Conservation (phyloP, 2,329 filamentous ascomycete species). For the Fusarium globosum region DNA sequence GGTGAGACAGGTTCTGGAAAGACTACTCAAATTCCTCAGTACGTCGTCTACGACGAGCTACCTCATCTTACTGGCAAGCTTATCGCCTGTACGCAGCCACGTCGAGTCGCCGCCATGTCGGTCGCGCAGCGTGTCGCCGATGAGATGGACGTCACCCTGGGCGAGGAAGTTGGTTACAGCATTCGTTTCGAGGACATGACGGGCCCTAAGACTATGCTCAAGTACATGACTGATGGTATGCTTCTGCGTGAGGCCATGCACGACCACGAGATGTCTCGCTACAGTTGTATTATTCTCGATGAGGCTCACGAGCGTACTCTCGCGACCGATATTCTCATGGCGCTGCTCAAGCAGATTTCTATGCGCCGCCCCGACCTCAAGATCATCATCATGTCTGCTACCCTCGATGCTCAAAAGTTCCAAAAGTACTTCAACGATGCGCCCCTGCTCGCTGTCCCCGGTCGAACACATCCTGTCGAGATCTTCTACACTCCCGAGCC, state of each 20-base stretch:
- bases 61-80: slow-evolving; percentile 88
- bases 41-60: slow-evolving; percentile 96
- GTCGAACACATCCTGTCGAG: slow-evolving; percentile 95
- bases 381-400: slow-evolving; percentile 99
- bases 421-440: slow-evolving; percentile 97
- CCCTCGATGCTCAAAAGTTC: slow-evolving; percentile 97
- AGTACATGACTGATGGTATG: slow-evolving; percentile 99
- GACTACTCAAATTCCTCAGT: slow-evolving; percentile 98
- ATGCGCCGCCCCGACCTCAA: slow-evolving; percentile 87
- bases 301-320: slow-evolving; percentile 98
- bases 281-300: slow-evolving; percentile 98
- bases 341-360: slow-evolving; percentile 90
- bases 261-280: slow-evolving; percentile 89
- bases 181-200: slow-evolving; percentile 99
- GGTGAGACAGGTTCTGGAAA: slow-evolving; percentile 99
- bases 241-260: slow-evolving; percentile 96
- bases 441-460: slow-evolving; percentile 91
- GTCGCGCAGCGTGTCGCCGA: slow-evolving; percentile 97
- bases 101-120: slow-evolving; percentile 98
- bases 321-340: slow-evolving; percentile 97
- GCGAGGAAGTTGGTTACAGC: slow-evolving; percentile 96
- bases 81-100: slow-evolving; percentile 96
- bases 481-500: slow-evolving; percentile 98
- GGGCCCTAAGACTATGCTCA: slow-evolving; percentile 86
- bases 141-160: slow-evolving; percentile 93